Base-by-base conservation (phyloP, 768 basidiomycete genomes). In the Tricholoma terreum region DNA sequence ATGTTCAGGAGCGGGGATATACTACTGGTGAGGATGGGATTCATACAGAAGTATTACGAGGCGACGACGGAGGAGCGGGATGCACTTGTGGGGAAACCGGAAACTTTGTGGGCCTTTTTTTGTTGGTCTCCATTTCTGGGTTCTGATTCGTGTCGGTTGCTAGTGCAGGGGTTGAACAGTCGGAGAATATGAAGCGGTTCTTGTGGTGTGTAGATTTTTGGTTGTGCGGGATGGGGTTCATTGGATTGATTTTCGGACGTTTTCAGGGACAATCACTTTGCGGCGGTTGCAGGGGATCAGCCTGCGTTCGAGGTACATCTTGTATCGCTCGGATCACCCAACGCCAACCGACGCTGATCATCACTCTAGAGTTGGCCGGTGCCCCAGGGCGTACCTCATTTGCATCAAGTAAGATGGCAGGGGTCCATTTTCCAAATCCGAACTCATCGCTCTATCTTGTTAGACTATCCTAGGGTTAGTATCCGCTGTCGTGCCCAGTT, bases 241-340 rank as follows among this genome's bases (percentile, higher is more conserved):
- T 30, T 36, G 42, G 49, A 34, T 30, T n/a, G 7, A 33, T 19
- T 57, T 49, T 40, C 42, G 19, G 24, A 6, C 24, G 45, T 8
- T n/a, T 46, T 43, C 58, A 86, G 86, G 86, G 78, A 89, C 68
- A 87, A 87, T 67, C 87, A 88, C 65, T 89, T 89, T 65, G 81
- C 86, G 0, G 85, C 86, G 5, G 65, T 86, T 27, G 86, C 85
- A 9, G 85, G 85, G 33, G 86, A 88, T 72, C 83, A 85, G 58
- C 86, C 86, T 15, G 69, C 84, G 3, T 67, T 89, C 48, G 86
- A 88, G 80, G 84, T 84, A 42, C 31, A 69, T 56, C 5, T 15
- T 12, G 17, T 8, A 35, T 22, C 3, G 14, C n/a, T 22, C 50
- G 51, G n/a, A 36, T 48, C 43, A 40, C 57, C 40, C 40, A 51